Conservation (phyloP, 2,329 filamentous ascomycete genomes). For the Nemania sp. region DNA sequence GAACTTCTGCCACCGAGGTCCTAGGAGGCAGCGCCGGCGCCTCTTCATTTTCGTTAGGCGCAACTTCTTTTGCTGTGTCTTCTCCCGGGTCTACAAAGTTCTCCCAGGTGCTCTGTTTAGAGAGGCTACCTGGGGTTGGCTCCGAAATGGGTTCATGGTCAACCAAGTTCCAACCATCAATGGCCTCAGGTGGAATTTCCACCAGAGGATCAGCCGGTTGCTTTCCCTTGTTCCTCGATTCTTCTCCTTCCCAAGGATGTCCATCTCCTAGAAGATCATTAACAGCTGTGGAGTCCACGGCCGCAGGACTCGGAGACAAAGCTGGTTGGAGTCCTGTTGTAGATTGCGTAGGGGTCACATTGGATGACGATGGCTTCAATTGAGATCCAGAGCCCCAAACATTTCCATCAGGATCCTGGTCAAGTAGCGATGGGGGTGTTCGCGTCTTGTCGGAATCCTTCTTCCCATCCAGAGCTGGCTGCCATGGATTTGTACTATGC, state of each 20-base stretch:
- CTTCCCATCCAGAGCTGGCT: constrained; percentile 52
- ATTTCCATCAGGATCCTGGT: constrained; percentile 51
- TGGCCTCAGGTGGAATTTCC: constrained; percentile 41
- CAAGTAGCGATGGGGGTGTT: constrained; percentile 44
- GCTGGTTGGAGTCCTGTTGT: constrained; percentile 53
- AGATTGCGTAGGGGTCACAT: constrained; percentile 54
- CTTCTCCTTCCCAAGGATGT: constrained; percentile 64
- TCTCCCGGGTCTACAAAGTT: constrained; percentile 51
- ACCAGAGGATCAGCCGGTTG: constrained; percentile 46
- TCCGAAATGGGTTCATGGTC: constrained; percentile 55
- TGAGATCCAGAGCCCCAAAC: constrained; percentile 54
- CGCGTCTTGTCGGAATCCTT: constrained; percentile 47
- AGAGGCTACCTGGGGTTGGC: constrained; percentile 49
- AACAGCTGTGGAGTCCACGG: constrained; percentile 44
- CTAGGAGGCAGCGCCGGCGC: constrained; percentile 57
- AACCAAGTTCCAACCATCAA: constrained; percentile 65
- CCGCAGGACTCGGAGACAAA: constrained; percentile 41
- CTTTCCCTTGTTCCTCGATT: constrained; percentile 58
- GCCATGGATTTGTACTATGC: constrained; percentile 60
- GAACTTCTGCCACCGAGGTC: constrained; percentile 40
- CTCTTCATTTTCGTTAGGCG: constrained; percentile 34
- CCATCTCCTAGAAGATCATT: constrained; percentile 57
- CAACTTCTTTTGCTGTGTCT: constrained; percentile 43
- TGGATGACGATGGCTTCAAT: constrained; percentile 51
- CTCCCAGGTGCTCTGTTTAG: constrained; percentile 55